phyloP scores from a whole-genome alignment of 768 basidiomycete species.

The Rubroboletus satanas region DNA sequence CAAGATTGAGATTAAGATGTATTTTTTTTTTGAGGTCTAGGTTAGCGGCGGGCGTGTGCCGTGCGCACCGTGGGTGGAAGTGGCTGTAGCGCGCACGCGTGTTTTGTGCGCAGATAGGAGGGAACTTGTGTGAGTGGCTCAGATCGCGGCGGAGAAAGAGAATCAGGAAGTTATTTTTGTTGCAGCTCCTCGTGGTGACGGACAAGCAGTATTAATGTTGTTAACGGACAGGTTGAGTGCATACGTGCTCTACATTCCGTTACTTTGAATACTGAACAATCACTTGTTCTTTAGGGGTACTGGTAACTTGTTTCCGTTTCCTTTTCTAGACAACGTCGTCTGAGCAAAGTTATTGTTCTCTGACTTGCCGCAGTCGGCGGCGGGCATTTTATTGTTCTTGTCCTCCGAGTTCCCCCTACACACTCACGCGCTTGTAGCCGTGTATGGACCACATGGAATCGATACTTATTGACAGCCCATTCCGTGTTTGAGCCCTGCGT shows the following conservation, averaged over 20 bases:
- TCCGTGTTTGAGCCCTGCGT: slow-evolving; percentile 8
- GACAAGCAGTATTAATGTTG: too few species aligned
- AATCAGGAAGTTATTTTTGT: neutral
- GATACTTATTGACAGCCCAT: slow-evolving; percentile 10
- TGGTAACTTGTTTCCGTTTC: neutral
- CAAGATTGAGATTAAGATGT: neutral
- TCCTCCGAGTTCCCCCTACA: slow-evolving; percentile 2
- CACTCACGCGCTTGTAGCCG: neutral
- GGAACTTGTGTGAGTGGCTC: neutral
- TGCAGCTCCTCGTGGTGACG: neutral
- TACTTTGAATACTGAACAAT: neutral
- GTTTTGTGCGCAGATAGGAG: neutral
- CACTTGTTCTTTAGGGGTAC: too few species aligned
- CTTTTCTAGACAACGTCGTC: slow-evolving; percentile 26
- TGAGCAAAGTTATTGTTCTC: slow-evolving; percentile 13
- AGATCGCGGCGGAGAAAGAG: neutral
- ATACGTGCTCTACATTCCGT: neutral
- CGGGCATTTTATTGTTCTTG: slow-evolving; percentile 27
- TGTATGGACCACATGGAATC: slow-evolving; percentile 4
- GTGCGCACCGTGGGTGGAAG: neutral
- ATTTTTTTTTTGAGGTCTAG: neutral
- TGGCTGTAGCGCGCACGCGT: neutral
- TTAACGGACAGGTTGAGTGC: neutral
- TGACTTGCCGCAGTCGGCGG: neutral
- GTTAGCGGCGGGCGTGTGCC: neutral